Conservation (phyloP, 768 basidiomycete species). For the Cystoderma amianthinum region DNA sequence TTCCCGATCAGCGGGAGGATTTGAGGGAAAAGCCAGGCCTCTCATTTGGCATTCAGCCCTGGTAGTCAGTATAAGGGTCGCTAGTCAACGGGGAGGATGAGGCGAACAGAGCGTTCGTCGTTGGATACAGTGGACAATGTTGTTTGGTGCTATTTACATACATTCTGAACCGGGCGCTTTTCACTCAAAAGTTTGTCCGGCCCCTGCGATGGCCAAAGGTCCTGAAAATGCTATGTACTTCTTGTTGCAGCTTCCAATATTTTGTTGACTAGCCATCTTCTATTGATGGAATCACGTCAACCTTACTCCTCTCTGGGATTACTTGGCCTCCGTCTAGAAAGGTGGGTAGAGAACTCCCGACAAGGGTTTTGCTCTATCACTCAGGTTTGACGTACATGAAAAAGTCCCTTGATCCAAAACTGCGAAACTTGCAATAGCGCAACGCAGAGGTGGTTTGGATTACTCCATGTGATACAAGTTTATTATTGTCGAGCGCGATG, state of each 20-base stretch:
- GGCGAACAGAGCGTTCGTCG: constrained; percentile 24
- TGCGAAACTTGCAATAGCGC: background rate
- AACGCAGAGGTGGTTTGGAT: no score
- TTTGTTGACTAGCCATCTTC: no score
- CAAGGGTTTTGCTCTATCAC: background rate
- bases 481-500: background rate
- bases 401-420: background rate
- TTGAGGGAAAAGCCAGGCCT: constrained; percentile 51
- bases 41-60: constrained; percentile 39
- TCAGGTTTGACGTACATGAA: background rate
- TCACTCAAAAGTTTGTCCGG: no score
- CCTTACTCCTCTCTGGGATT: no score
- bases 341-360: background rate
- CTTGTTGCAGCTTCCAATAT: no score
- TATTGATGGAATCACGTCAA: no score
- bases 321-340: no score
- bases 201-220: no score
- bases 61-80: constrained; percentile 6
- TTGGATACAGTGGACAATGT: constrained; percentile 31
- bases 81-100: constrained; percentile 8
- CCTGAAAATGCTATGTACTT: no score
- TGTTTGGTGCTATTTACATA: constrained; percentile 31
- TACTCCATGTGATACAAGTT: background rate
- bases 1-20: constrained; percentile 44
- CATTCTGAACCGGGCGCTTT: background rate